These are phyloP conservation scores for Coleophoma eucalyptorum DNA, from an alignment of 2,329 filamentous ascomycete species.

Conservation along the genomic window DNA sequence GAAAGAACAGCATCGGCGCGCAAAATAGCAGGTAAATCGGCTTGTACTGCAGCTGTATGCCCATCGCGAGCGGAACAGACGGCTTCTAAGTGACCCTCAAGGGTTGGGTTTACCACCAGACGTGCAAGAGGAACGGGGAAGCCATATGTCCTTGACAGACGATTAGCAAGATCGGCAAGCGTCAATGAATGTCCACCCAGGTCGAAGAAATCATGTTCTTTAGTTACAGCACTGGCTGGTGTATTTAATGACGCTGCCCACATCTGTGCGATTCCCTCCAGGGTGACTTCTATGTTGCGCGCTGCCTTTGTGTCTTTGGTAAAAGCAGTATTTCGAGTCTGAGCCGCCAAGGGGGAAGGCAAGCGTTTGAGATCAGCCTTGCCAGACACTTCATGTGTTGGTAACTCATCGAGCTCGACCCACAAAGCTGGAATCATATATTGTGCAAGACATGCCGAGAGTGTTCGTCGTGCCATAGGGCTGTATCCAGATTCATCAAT, in stretches of 20 bases:
- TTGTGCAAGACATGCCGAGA: slow-evolving; percentile 66
- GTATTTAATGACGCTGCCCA: slow-evolving; percentile 71
- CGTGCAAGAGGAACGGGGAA: slow-evolving; percentile 69
- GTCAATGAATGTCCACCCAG: slow-evolving; percentile 75
- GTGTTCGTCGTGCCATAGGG: slow-evolving; percentile 31
- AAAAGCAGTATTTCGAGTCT: slow-evolving; percentile 29
- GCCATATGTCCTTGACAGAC: slow-evolving; percentile 65
- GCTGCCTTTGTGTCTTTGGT: slow-evolving; percentile 37
- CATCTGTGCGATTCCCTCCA: slow-evolving; percentile 64
- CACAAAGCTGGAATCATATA: slow-evolving; percentile 82
- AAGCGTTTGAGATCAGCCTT: slow-evolving; percentile 73
- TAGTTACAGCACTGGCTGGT: slow-evolving; percentile 56
- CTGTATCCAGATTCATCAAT: too few species aligned
- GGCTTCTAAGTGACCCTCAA: slow-evolving; percentile 68
- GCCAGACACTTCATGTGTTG: slow-evolving; percentile 74
- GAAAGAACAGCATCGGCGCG: slow-evolving; percentile 64
- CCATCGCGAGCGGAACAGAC: slow-evolving; percentile 69
- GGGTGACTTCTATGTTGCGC: slow-evolving; percentile 59
- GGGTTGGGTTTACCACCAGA: slow-evolving; percentile 67
- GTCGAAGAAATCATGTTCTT: slow-evolving; percentile 77
- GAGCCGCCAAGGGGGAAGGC: slow-evolving; percentile 57
- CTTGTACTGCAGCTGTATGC: slow-evolving; percentile 70
- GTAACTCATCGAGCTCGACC: slow-evolving; percentile 68
- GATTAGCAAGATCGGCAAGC: slow-evolving; percentile 72
- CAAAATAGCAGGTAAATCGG: slow-evolving; percentile 67